Conservation (phyloP, 352 stramenopile genomes). For the Globisporangium barbulae region DNA sequence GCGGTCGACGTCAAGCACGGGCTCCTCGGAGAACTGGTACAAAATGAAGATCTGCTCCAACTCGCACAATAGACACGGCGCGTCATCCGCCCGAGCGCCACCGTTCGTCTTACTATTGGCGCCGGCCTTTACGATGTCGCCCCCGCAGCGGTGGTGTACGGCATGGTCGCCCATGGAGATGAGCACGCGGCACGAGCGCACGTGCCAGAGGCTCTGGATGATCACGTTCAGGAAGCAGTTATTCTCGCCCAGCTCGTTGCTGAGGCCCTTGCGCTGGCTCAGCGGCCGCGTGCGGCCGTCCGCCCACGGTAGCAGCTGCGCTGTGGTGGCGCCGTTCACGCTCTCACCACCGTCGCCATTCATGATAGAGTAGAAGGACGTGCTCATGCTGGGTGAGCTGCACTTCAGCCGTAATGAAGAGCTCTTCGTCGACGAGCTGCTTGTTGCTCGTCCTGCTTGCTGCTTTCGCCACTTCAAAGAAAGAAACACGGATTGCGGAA, state of each 20-base stretch:
- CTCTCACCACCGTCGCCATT: not conserved
- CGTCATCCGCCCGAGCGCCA: not conserved
- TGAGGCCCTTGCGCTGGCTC: slow-evolving; percentile 76
- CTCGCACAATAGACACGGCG: slow-evolving; percentile 73
- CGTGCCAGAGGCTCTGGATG: slow-evolving; percentile 89
- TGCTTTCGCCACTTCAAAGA: not conserved
- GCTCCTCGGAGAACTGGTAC: slow-evolving; percentile 81
- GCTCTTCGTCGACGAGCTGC: not conserved
- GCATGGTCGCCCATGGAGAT: slow-evolving; percentile 78
- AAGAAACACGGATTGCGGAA: not conserved
- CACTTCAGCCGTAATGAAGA: not conserved
- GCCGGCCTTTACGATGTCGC: slow-evolving; percentile 29
- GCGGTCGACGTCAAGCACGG: slow-evolving; percentile 70
- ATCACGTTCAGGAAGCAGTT: slow-evolving; percentile 92
- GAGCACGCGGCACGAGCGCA: slow-evolving; percentile 80
- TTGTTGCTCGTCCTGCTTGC: not conserved
- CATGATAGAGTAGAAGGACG: not conserved
- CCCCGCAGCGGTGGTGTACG: slow-evolving; percentile 58
- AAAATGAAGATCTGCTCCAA: slow-evolving; percentile 83
- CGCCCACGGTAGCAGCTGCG: slow-evolving; percentile 8
- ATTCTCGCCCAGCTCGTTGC: slow-evolving; percentile 82
- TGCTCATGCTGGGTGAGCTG: not conserved
- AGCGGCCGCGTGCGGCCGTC: slow-evolving; percentile 9
- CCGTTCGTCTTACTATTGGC: not conserved
- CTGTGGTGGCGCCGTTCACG: not conserved